Percentiles rank a stretch among this genome's conserved stretches.
Evolutionary conservation across 2,329 filamentous ascomycete species (phyloP).

Genomic region (Xylaria digitata): DNA sequence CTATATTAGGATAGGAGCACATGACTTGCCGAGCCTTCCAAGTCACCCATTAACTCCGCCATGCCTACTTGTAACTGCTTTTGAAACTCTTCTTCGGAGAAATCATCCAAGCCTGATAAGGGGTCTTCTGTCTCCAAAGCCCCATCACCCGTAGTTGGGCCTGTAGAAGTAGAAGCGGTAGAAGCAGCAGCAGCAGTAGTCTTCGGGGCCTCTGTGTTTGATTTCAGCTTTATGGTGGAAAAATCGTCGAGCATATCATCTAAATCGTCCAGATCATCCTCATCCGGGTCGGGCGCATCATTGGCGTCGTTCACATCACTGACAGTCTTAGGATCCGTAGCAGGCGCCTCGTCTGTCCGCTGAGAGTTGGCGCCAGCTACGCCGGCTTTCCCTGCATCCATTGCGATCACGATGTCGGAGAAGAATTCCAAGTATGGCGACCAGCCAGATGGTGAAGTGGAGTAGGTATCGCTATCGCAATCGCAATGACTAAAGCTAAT

Average conservation of each 20-base stretch:
- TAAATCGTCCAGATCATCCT: constrained; percentile 90
- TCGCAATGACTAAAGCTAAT: constrained; percentile 4
- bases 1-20: neutral
- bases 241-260: constrained; percentile 98
- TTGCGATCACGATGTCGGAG: constrained; percentile 24
- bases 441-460: neutral
- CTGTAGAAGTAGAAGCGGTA: constrained; percentile 41
- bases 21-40: constrained; percentile 68
- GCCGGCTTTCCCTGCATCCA: constrained; percentile 40
- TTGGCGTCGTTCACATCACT: constrained; percentile 53
- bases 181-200: constrained; percentile 37
- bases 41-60: constrained; percentile 81
- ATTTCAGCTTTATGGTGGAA: constrained; percentile 70
- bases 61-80: constrained; percentile 91
- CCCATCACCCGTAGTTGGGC: constrained; percentile 36
- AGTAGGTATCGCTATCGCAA: constrained; percentile 3
- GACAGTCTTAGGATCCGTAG: constrained; percentile 43
- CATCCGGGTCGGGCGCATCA: constrained; percentile 86
- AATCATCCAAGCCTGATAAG: constrained; percentile 53
- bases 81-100: constrained; percentile 82
- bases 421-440: neutral
- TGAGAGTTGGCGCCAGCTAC: constrained; percentile 34
- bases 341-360: constrained; percentile 34
- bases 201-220: constrained; percentile 53
- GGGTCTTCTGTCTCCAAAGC: constrained; percentile 43